phyloP scores from a whole-genome alignment of 306 rosid genomes.

The Cucumis hystrix region DNA sequence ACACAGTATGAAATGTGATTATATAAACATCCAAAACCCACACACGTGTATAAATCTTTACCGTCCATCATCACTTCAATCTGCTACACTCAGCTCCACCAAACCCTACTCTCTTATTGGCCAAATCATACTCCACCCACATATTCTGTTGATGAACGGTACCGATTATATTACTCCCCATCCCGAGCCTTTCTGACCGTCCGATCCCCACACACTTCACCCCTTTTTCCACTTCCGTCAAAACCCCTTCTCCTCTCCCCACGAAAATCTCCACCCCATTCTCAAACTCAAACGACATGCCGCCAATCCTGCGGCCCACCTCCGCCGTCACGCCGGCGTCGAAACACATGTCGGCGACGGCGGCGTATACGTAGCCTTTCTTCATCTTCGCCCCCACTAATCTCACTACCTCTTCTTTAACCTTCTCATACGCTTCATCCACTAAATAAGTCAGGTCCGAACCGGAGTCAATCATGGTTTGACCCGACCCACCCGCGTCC shows the following conservation, averaged over 20 bases:
- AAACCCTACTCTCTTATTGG: slow-evolving; percentile 45
- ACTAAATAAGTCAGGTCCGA: slow-evolving; percentile 57
- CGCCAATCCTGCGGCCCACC: slow-evolving; percentile 55
- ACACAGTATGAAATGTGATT: not conserved
- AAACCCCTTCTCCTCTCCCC: slow-evolving; percentile 24
- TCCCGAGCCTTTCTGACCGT: slow-evolving; percentile 55
- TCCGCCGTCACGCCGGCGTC: slow-evolving; percentile 17
- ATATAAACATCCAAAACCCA: not conserved
- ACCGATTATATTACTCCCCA: slow-evolving; percentile 65
- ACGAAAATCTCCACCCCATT: slow-evolving; percentile 59
- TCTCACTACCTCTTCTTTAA: slow-evolving; percentile 40
- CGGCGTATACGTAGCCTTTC: slow-evolving; percentile 53
- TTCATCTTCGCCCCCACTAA: slow-evolving; percentile 41
- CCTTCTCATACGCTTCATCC: slow-evolving; percentile 56
- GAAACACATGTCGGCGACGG: slow-evolving; percentile 59
- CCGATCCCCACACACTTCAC: slow-evolving; percentile 72
- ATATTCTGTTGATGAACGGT: slow-evolving; percentile 67
- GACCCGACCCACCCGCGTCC: slow-evolving; percentile 64
- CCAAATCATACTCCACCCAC: slow-evolving; percentile 82
- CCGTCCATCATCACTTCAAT: slow-evolving; percentile 6
- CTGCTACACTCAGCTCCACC: slow-evolving; percentile 66
- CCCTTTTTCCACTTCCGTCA: slow-evolving; percentile 62
- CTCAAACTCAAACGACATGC: slow-evolving; percentile 51
- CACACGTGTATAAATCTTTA: not conserved
- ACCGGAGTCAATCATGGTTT: slow-evolving; percentile 82